Evolutionary conservation across 169 alveolate genomes (phyloP).

Genomic region (Plasmodium vinckei): DNA sequence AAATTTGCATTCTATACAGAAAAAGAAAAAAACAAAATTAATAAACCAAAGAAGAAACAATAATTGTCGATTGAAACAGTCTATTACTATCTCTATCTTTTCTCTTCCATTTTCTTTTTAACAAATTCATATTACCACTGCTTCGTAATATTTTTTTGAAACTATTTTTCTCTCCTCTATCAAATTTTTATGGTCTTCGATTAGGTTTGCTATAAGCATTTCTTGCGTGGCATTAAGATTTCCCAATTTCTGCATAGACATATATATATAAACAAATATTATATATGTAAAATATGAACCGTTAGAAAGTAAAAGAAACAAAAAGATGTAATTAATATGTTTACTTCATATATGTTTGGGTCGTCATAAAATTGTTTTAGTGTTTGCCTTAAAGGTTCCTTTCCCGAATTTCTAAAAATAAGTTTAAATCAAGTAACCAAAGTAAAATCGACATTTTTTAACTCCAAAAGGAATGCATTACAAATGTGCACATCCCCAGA

Average conservation of each 20-base stretch:
- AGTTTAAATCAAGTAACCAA: neutral
- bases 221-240: constrained; percentile 35
- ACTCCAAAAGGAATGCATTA: neutral
- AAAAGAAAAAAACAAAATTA: neutral
- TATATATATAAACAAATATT: neutral
- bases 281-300: constrained; percentile 3
- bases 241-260: constrained; percentile 47
- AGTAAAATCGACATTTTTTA: neutral
- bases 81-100: neutral
- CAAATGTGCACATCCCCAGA: neutral
- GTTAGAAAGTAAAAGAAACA: neutral
- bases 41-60: neutral
- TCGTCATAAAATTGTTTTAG: constrained; percentile 50
- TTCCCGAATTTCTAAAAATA: constrained; percentile 50
- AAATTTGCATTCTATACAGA: constrained; percentile 56
- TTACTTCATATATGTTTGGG: constrained; percentile 28
- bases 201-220: constrained; percentile 20
- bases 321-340: neutral
- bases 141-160: constrained; percentile 63
- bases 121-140: constrained; percentile 29
- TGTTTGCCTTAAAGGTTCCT: constrained; percentile 42
- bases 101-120: neutral
- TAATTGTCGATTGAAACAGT: too few relatives aligned
- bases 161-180: constrained; percentile 20
- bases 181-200: constrained; percentile 49